A percentile compares a stretch with the other conserved stretches of the same genome.
These are phyloP conservation scores for Barnettozyma hawaiiensis DNA, from an alignment of 1,139 yeast genomes.

Conservation along the genomic window DNA sequence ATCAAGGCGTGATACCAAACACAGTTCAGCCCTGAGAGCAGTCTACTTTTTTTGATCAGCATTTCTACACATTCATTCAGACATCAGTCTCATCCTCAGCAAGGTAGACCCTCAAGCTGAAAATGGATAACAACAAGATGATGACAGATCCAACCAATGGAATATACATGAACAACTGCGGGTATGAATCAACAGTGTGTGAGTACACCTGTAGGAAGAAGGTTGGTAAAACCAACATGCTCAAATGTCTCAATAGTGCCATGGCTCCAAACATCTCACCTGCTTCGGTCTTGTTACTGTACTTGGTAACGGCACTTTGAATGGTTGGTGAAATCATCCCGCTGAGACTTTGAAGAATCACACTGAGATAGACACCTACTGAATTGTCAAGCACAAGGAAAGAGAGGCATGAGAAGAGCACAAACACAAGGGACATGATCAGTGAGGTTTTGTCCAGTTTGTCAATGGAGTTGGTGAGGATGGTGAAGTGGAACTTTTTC, in stretches of 20 bases:
- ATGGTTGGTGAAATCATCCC: conserved; percentile 40
- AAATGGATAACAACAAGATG: conserved; percentile 18
- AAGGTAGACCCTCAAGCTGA: not conserved
- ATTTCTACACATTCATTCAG: no score
- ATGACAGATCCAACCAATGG: conserved; percentile 23
- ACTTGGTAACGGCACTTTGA: conserved; percentile 42
- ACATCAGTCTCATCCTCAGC: not conserved
- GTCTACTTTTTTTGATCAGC: not conserved
- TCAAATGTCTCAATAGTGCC: conserved; percentile 39
- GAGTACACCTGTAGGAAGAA: conserved; percentile 38
- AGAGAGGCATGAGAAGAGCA: conserved; percentile 26
- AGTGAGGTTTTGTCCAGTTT: conserved; percentile 35
- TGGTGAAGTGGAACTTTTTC: conserved; percentile 11
- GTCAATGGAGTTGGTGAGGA: conserved; percentile 32
- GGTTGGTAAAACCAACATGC: conserved; percentile 36
- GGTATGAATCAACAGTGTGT: conserved; percentile 29
- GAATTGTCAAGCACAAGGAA: conserved; percentile 22
- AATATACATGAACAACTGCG: conserved; percentile 28
- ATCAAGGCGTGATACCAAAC: conserved; percentile 34
- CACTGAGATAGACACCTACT: conserved; percentile 16
- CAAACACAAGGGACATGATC: conserved; percentile 26
- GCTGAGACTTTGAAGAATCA: conserved; percentile 34
- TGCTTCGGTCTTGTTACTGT: conserved; percentile 38
- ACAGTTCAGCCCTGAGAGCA: not conserved
- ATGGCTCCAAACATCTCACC: conserved; percentile 53